phyloP scores from a whole-genome alignment of 176 grass and related monocot genomes.

The Paspalum notatum region DNA sequence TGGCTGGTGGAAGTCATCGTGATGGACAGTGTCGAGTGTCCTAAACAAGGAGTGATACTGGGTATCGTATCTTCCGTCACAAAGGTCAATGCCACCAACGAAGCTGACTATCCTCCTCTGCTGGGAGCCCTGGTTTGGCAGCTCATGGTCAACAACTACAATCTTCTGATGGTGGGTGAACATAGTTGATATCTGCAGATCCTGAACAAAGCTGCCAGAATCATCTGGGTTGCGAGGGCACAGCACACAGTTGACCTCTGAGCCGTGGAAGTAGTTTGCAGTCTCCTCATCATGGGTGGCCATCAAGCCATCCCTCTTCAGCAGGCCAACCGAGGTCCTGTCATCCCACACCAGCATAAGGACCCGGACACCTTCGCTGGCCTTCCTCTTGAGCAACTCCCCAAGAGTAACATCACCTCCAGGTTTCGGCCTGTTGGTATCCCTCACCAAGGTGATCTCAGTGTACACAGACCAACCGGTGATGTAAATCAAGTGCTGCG shows the following conservation, averaged over 20 bases:
- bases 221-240: conserved; percentile 71
- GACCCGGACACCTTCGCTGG: conserved; percentile 63
- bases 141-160: conserved; percentile 55
- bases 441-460: conserved; percentile 60
- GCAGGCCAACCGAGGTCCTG: conserved; percentile 57
- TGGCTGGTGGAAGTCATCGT: conserved; percentile 76
- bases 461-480: conserved; percentile 67
- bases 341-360: conserved; percentile 71
- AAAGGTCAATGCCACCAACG: conserved; percentile 67
- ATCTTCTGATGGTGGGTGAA: conserved; percentile 79
- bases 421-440: conserved; percentile 58
- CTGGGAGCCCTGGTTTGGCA: conserved; percentile 53
- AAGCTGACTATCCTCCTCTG: conserved; percentile 70
- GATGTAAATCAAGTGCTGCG: conserved; percentile 70
- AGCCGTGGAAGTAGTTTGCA: conserved; percentile 51
- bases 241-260: conserved; percentile 49
- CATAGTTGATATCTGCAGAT: conserved; percentile 67
- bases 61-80: conserved; percentile 70
- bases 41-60: conserved; percentile 68
- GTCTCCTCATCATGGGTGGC: conserved; percentile 69
- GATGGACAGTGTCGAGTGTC: conserved; percentile 57
- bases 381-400: conserved; percentile 72
- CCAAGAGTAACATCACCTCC: conserved; percentile 65
- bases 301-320: conserved; percentile 68
- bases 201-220: conserved; percentile 63